phyloP scores from a whole-genome alignment of 495 filamentous ascomycete genomes.

The Aspergillus funiculosus region DNA sequence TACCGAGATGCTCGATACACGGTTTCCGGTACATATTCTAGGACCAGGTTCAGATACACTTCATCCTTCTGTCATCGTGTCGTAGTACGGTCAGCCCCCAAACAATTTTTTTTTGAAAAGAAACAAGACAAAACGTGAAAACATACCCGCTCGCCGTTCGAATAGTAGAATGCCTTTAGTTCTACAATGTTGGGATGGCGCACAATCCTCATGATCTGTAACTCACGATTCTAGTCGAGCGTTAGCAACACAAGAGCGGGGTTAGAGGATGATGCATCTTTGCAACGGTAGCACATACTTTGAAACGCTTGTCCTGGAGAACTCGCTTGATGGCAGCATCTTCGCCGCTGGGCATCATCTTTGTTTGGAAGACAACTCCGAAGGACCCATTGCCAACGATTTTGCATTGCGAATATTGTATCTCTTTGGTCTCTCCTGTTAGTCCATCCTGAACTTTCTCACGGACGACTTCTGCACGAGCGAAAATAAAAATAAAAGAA shows the following conservation, averaged over 20 bases:
- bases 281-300: constrained; percentile 50
- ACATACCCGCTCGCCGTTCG: constrained; percentile 89
- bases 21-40: constrained; percentile 97
- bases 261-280: constrained; percentile 1
- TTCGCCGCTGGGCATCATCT: constrained; percentile 92
- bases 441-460: constrained; percentile 98
- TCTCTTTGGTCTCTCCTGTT: constrained; percentile 90
- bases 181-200: constrained; percentile 98
- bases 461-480: constrained; percentile 77
- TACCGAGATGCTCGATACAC: constrained; percentile 98
- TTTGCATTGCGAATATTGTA: constrained; percentile 99
- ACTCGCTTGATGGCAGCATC: constrained; percentile 99
- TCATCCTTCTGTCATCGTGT: constrained; percentile 75
- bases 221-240: constrained; percentile 76
- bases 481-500: constrained; percentile 1
- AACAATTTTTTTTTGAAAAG: not conserved
- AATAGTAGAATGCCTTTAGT: constrained; percentile 98
- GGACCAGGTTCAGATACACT: constrained; percentile 96
- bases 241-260: constrained; percentile 29
- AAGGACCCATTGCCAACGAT: constrained; percentile 99
- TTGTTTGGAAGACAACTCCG: constrained; percentile 98
- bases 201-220: constrained; percentile 99
- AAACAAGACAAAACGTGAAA: not conserved
- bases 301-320: constrained; percentile 98
- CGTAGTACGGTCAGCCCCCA: constrained; percentile 15